phyloP scores from a whole-genome alignment of 495 filamentous ascomycete species.

The Lasiosphaeris hirsuta region DNA sequence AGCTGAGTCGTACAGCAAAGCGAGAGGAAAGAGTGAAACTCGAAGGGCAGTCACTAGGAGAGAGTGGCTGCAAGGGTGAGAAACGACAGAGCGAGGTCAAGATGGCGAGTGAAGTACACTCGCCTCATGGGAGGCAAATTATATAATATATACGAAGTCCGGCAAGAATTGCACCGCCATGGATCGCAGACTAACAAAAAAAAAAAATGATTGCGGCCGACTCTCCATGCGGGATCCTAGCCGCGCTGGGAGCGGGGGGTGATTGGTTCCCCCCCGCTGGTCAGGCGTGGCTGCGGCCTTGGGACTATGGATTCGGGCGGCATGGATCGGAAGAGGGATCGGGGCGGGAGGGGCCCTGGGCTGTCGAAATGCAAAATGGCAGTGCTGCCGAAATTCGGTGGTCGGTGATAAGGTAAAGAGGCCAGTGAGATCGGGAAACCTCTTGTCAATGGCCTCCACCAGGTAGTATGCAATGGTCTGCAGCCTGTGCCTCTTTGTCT shows the following conservation, averaged over 20 bases:
- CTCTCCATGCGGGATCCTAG: not conserved
- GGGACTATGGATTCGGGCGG: no score
- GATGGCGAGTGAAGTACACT: no score
- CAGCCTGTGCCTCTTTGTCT: no score
- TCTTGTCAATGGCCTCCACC: no score
- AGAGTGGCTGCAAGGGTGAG: not conserved
- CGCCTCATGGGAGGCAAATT: not conserved
- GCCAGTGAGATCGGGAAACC: no score
- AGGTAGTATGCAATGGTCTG: no score
- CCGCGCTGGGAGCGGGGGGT: no score
- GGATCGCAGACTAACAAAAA: not conserved
- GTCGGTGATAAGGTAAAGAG: not conserved
- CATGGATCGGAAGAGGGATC: constrained; percentile 8
- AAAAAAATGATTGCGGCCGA: not conserved
- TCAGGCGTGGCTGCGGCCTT: no score
- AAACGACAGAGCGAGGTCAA: not conserved
- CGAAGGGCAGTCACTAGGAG: not conserved
- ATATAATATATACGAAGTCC: not conserved
- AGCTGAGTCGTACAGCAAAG: not conserved
- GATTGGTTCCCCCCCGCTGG: no score
- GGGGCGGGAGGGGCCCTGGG: not conserved
- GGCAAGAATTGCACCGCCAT: not conserved
- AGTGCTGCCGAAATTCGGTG: not conserved
- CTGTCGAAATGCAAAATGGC: not conserved
- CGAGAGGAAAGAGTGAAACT: not conserved